Percentiles rank a stretch among this genome's conserved stretches.
These are phyloP conservation scores for Apostasia ramifera DNA, from an alignment of 106 monocot genomes.

Conservation along the genomic window DNA sequence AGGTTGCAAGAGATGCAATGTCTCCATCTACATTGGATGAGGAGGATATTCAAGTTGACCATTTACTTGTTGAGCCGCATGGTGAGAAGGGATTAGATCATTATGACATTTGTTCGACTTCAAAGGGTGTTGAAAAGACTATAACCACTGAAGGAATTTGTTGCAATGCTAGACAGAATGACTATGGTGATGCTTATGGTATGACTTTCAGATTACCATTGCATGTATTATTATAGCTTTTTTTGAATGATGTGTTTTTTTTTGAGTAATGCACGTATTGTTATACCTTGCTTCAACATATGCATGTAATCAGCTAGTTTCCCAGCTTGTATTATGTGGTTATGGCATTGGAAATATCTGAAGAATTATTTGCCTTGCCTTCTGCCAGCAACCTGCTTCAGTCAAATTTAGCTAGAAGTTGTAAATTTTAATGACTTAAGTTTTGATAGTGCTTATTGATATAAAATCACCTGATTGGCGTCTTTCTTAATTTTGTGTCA, in stretches of 20 bases:
- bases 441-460: too few species aligned
- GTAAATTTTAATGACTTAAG: too few species aligned
- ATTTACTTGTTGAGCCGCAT: slow-evolving; percentile 16
- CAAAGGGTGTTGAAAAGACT: not conserved
- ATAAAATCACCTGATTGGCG: too few species aligned
- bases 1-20: slow-evolving; percentile 14
- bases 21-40: slow-evolving; percentile 6
- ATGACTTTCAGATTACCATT: not conserved
- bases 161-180: not conserved
- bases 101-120: slow-evolving; percentile 6
- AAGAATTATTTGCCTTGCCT: too few species aligned
- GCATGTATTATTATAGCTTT: not conserved
- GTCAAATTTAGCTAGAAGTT: too few species aligned
- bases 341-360: too few species aligned
- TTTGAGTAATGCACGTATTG: not conserved
- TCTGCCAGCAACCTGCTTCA: too few species aligned
- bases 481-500: too few species aligned
- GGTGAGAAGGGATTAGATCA: not conserved
- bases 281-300: too few species aligned
- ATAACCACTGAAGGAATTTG: slow-evolving; percentile 7
- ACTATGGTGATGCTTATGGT: slow-evolving; percentile 4
- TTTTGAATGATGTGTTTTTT: not conserved
- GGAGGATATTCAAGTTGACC: slow-evolving; percentile 14
- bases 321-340: too few species aligned
- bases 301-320: too few species aligned